A percentile compares a stretch with the other conserved stretches of the same genome.
These are phyloP conservation scores for Colletotrichum australisinense DNA, from an alignment of 2,329 filamentous ascomycete genomes.

Conservation along the genomic window DNA sequence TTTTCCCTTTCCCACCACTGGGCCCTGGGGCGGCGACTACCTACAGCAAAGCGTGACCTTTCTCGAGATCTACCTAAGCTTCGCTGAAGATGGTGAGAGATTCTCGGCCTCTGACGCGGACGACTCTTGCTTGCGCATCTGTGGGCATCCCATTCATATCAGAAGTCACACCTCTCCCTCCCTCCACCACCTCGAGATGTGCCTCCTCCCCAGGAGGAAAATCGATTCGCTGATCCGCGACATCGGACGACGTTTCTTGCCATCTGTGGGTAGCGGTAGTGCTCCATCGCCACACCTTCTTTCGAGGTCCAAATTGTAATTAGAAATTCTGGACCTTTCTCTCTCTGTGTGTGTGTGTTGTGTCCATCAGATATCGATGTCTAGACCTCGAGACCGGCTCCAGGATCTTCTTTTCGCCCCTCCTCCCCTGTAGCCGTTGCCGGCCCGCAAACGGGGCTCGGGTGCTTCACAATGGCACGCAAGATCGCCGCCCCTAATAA, in stretches of 20 bases:
- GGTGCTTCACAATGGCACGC: neutral
- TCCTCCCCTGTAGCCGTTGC: neutral
- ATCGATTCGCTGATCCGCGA: constrained; percentile 17
- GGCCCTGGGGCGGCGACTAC: neutral
- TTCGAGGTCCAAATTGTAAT: neutral
- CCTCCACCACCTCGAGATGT: neutral
- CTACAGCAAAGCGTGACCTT: neutral
- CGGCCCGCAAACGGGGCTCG: neutral
- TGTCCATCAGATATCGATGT: constrained; percentile 3
- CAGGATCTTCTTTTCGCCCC: neutral
- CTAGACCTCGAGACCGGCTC: neutral
- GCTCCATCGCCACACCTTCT: constrained; percentile 21
- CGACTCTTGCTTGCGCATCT: neutral
- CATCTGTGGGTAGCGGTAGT: neutral
- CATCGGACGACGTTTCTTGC: constrained; percentile 2
- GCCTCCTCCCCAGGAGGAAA: neutral
- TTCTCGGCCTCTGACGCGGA: constrained; percentile 27
- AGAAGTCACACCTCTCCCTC: too few species aligned
- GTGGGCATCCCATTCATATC: neutral
- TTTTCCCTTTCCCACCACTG: neutral
- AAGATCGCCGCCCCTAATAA: neutral
- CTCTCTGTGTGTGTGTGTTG: too few species aligned
- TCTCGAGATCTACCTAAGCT: constrained; percentile 19
- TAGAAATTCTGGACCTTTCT: neutral
- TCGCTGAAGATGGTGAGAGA: constrained; percentile 22